Base-by-base conservation (phyloP, 768 basidiomycete species). In the Podaxis mareebaensis region DNA sequence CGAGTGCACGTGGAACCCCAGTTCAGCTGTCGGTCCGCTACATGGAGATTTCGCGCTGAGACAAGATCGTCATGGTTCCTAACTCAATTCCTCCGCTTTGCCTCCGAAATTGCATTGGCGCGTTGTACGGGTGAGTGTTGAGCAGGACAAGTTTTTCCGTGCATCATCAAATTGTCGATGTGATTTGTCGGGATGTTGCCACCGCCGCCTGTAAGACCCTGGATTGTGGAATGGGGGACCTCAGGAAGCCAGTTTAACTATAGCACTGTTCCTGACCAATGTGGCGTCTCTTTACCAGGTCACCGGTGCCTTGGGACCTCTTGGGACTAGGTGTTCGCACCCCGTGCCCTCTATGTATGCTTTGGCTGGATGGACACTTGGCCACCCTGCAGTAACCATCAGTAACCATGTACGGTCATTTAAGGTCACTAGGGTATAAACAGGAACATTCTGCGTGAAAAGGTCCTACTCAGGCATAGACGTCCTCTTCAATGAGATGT, bases 1-100 rank as follows among this genome's bases (percentile, higher is more conserved):
- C 24, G 52, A 62, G 63, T 74, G 72, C 70, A 71, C 73, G 71
- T 74, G 72, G 60, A 61, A 54, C 55, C 61, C n/a, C 30, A 28
- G 26, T 63, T 63, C 26, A 54, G 39, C 39, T 46, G 42, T 54
- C 52, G 60, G 60, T 61, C 60, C 52, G 60, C 26, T 33, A 53
- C 60, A 61, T 61, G 60, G 24, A 61, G 33, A 53, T 53, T 33
- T 54, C 60, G 49, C 46, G 26, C 36, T 10, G 39, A 33, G 40
- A 6, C 38, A 40, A 26, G 24, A 22, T 61, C 51, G 52, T 33
- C 38, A 17, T 60, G 51, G 33, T 26, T 58, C 22, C 44, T 11
- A 59, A 49, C 58, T 49, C 17, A 59, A 39, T 38, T 60, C 52
- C 49, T 60, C 60, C 52, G 39, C 58, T 30, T 52, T 60, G 24